phyloP scores from a whole-genome alignment of 1,139 yeast species.

The Pichia sp. region DNA sequence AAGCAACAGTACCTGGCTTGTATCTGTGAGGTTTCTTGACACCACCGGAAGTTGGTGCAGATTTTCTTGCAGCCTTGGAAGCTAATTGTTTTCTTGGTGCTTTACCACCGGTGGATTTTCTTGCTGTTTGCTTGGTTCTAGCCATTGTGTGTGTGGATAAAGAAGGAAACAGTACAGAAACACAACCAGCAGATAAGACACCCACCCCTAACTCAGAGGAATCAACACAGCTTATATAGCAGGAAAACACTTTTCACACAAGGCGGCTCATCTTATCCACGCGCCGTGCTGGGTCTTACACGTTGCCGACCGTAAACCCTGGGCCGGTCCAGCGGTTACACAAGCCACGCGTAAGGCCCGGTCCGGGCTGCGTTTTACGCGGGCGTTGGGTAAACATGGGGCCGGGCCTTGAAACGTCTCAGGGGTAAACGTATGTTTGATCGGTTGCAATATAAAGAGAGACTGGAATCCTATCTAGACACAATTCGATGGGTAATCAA shows the following conservation, averaged over 20 bases:
- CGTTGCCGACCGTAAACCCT: neutral
- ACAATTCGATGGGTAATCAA: no score
- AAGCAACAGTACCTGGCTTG: slow-evolving; percentile 99
- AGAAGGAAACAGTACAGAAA: neutral
- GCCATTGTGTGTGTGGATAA: slow-evolving; percentile 55
- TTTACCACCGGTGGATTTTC: slow-evolving; percentile 99
- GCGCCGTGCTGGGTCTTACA: no score
- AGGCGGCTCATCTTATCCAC: no score
- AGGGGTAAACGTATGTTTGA: no score
- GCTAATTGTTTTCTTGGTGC: slow-evolving; percentile 99
- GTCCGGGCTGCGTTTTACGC: neutral
- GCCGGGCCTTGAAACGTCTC: no score
- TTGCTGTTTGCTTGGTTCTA: slow-evolving; percentile 98
- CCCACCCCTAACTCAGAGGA: neutral
- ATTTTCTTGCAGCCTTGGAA: slow-evolving; percentile 98
- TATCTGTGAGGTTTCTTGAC: slow-evolving; percentile 99
- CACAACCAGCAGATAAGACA: neutral
- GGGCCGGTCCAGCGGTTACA: neutral
- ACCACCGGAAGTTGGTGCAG: slow-evolving; percentile 98
- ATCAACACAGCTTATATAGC: neutral
- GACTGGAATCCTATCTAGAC: neutral
- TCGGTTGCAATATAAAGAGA: neutral
- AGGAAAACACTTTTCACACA: no score
- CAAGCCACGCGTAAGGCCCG: neutral
- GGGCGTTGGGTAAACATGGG: slow-evolving; percentile 5